Evolutionary conservation across 2,329 filamentous ascomycete genomes (phyloP).

Genomic region (Clarireedia sp.): DNA sequence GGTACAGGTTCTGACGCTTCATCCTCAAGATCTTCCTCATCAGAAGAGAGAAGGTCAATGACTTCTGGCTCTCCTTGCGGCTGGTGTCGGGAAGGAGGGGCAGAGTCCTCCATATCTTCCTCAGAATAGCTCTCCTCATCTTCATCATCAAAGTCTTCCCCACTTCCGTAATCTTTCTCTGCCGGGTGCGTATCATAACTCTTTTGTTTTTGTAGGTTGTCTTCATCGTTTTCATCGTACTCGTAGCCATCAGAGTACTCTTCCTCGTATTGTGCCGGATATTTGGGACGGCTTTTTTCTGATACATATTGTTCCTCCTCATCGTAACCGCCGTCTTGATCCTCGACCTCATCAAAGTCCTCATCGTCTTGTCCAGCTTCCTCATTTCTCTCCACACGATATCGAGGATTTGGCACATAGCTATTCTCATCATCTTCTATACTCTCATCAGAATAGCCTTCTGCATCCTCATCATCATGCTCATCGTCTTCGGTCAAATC

Average conservation of each 20-base stretch:
- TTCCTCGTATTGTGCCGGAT: background rate
- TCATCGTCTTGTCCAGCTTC: background rate
- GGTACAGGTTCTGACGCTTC: background rate
- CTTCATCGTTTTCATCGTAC: background rate
- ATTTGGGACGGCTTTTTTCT: too few relatives aligned
- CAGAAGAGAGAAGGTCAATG: slow-evolving; percentile 30
- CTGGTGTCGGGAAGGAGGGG: background rate
- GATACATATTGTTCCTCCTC: background rate
- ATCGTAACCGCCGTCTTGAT: slow-evolving; percentile 1
- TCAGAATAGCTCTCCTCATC: slow-evolving; percentile 29
- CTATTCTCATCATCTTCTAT: slow-evolving; percentile 21
- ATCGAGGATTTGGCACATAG: slow-evolving; percentile 5
- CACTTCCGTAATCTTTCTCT: background rate
- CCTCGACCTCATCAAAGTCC: background rate
- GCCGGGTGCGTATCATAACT: background rate
- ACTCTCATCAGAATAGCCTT: slow-evolving; percentile 8
- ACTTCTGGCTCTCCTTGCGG: slow-evolving; percentile 19
- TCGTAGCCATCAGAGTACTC: background rate
- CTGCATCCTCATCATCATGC: slow-evolving; percentile 11
- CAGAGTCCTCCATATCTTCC: slow-evolving; percentile 23
- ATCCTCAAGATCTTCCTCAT: slow-evolving; percentile 25
- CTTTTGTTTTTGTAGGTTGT: background rate
- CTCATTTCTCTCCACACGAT: background rate
- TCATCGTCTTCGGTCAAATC: slow-evolving; percentile 23
- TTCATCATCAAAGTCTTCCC: slow-evolving; percentile 9